Base-by-base conservation (phyloP, 495 filamentous ascomycete genomes). In the Hyaloscypha variabilis region DNA sequence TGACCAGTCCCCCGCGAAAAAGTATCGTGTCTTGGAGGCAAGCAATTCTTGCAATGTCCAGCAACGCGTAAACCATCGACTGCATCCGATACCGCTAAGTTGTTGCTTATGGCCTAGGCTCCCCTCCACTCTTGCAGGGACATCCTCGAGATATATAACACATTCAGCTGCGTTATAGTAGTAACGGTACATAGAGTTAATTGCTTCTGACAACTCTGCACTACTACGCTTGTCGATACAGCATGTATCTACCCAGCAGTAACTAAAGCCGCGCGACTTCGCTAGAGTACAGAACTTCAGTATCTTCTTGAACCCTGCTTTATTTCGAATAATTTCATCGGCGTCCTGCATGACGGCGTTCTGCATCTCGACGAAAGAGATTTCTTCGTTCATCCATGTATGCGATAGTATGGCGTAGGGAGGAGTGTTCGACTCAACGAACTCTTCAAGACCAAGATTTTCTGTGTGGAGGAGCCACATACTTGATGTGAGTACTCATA, bases 351-450 rank as follows among this genome's bases (percentile, higher is more conserved):
- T n/a, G n/a, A n/a, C n/a, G n/a, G n/a, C n/a, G n/a, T n/a, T 24
- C 23, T 52, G 17, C 49, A 52, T 52, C 17, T 52, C 49, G 17
- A n/a, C 19, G 23, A 52, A 52, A 6, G 19, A 8, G 49, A 52
- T 52, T 52, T 52, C 49, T 52, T 24, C 49, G n/a, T 52, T 52
- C 49, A n/a, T 24, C 49, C 49, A 52, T 52, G 49, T 52, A 19
- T 52, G 49, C 5, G 49, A 52, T 52, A 52, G 49, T n/a, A 52
- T 52, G 49, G 49, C 49, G 23, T 52, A 52, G 6, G 49, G 49
- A n/a, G 49, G 49, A 24, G 23, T 24, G 6, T 52, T n/a, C 6
- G 17, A n/a, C 23, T 24, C 49, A 52, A 24, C 17, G 17, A 52
- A 52, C 19, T n/a, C 17, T 52, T 52, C 49, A 52, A 52, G 49